A percentile compares a stretch with the other conserved stretches of the same genome.
These are phyloP conservation scores for Cyclotella baltica DNA, from an alignment of 108 stramenopile genomes.

Conservation along the genomic window DNA sequence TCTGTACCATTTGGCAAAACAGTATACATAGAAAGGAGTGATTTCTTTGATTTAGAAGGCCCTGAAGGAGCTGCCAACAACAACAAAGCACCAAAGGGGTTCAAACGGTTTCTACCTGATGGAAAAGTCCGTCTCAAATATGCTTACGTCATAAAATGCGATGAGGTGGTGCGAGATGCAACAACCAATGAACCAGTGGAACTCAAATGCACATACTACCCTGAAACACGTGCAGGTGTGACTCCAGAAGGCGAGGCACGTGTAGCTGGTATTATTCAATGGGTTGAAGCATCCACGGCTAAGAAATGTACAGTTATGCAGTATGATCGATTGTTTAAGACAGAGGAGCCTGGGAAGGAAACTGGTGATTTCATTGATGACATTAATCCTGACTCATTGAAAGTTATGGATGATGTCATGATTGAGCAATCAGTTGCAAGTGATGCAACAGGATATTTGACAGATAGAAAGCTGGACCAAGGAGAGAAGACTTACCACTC, in stretches of 20 bases:
- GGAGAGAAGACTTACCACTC: constrained; percentile 55
- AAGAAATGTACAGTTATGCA: constrained; percentile 74
- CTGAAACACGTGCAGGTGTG: constrained; percentile 84
- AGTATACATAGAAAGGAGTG: constrained; percentile 83
- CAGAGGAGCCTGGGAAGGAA: constrained; percentile 86
- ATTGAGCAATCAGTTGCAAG: constrained; percentile 81
- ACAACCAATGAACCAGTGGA: constrained; percentile 76
- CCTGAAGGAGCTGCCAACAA: constrained; percentile 74
- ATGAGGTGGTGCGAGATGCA: constrained; percentile 82
- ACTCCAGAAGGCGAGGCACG: constrained; percentile 84
- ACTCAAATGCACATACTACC: constrained; percentile 76
- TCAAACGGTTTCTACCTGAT: constrained; percentile 82
- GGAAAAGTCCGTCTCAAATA: constrained; percentile 87
- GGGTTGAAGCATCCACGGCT: constrained; percentile 82
- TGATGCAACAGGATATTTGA: constrained; percentile 49
- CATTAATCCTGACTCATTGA: constrained; percentile 81
- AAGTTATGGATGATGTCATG: constrained; percentile 66
- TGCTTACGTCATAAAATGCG: constrained; percentile 89
- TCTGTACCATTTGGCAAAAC: constrained; percentile 82
- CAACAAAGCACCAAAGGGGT: constrained; percentile 82
- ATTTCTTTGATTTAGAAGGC: constrained; percentile 91
- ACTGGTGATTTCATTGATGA: constrained; percentile 83
- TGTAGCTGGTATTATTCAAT: constrained; percentile 93
- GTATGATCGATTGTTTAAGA: constrained; percentile 88
- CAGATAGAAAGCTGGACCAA: constrained; percentile 13